Evolutionary conservation across 2,329 filamentous ascomycete species (phyloP).

Genomic region (Penicillium vulpinum): DNA sequence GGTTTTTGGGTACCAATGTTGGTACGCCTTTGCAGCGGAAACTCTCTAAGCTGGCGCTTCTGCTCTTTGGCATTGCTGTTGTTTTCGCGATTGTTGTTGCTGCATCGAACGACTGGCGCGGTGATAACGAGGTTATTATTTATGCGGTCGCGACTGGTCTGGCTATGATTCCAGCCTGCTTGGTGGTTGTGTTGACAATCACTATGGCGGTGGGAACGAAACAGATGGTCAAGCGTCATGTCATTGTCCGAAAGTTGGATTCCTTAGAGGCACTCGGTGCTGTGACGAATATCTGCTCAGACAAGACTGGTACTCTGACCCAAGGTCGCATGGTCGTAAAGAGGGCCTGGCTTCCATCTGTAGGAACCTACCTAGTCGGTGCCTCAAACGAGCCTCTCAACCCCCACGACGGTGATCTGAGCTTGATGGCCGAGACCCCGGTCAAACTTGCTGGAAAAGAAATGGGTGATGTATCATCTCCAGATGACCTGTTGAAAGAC

Average conservation of each 20-base stretch:
- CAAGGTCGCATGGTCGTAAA: constrained; percentile 65
- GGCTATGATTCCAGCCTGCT: constrained; percentile 62
- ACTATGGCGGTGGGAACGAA: constrained; percentile 65
- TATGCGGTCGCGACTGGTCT: constrained; percentile 62
- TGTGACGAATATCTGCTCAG: constrained; percentile 60
- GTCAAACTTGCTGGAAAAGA: constrained; percentile 27
- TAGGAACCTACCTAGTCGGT: constrained; percentile 60
- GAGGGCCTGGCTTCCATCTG: constrained; percentile 59
- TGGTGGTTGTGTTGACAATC: constrained; percentile 67
- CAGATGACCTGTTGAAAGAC: constrained; percentile 43
- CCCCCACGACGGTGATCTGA: constrained; percentile 54
- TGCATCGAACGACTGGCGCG: constrained; percentile 61
- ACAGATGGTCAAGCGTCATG: constrained; percentile 57
- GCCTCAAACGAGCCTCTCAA: constrained; percentile 58
- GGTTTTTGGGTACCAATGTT: constrained; percentile 66
- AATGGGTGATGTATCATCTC: constrained; percentile 23
- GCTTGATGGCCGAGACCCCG: constrained; percentile 39
- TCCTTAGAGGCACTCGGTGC: constrained; percentile 62
- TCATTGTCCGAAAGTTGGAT: constrained; percentile 59
- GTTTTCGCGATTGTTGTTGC: constrained; percentile 69
- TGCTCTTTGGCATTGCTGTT: constrained; percentile 67
- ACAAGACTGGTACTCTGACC: constrained; percentile 62
- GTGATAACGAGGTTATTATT: constrained; percentile 61
- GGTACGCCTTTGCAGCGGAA: constrained; percentile 70
- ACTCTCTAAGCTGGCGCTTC: constrained; percentile 65